Evolutionary conservation across 1,139 yeast genomes (phyloP), one percentile per base, ranked within the genome.

Genomic region (Protomyces inouyei): DNA sequence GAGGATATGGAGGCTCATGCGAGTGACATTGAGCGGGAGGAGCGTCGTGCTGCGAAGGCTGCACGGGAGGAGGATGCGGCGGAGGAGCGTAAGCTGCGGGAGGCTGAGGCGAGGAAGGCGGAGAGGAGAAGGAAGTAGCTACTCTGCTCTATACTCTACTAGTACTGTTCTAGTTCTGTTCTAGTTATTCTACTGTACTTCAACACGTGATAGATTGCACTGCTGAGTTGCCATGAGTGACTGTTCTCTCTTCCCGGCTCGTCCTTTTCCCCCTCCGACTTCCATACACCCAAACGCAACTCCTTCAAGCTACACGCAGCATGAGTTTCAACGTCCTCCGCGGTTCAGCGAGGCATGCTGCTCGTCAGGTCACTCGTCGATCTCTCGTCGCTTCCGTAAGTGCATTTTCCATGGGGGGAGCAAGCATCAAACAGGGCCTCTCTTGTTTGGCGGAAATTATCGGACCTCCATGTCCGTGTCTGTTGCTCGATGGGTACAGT

Each of bases 1-100:
- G 89, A 86, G 67, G 95, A 88, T 72, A 91, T 92, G 97, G 97
- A 91, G 72, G 97, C 97, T 9, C 87, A 95, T 0, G 97, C 96
- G 28, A 85, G 85, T 35, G 97, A 92, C 70, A 84, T 92, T 51
- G 77, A 89, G 52, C 88, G 83, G 64, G 98, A 92, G 72, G 98
- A 92, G 74, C 81, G 78, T 68, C 74, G 82, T 54, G 86, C 96
- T 3, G 79, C 85, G 60, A 78, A 75, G 64, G 76, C 76, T 66
- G 96, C 92, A 0, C 80, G 81, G 69, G 68, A 78, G 53, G 96
- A 88, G 72, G 96, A 88, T 71, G 78, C 79, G 64, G 76, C 78
- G 61, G 96, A 88, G 71, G 80, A 81, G 71, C 82, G 78, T 65
- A 82, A 83, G 73, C 84, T 87, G 68, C 81, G 78, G 68, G 78